Percentiles rank a stretch among this genome's conserved stretches.
phyloP scores from a whole-genome alignment of 1,284 basidiomycete species.

The Anthracocystis panici-leucophaei region DNA sequence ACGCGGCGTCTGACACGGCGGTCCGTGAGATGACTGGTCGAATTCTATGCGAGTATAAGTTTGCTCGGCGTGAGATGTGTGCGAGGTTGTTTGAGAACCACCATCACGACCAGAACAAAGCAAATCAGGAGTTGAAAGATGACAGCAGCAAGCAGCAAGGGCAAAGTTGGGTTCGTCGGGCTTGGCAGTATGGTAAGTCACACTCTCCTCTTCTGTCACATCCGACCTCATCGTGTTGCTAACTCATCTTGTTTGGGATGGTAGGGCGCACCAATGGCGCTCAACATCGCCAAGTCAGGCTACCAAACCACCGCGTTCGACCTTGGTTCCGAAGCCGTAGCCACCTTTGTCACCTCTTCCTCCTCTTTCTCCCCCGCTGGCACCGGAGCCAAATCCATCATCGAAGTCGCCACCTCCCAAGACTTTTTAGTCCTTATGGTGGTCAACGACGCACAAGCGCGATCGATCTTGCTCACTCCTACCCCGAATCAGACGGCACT shows the following conservation, averaged over 20 bases:
- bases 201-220: neutral
- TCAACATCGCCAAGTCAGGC: slow-evolving; percentile 20
- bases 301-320: slow-evolving; percentile 25
- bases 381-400: neutral
- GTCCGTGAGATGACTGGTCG: neutral
- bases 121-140: neutral
- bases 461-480: slow-evolving; percentile 13
- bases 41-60: no score
- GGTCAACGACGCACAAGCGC: slow-evolving; percentile 33
- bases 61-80: no score
- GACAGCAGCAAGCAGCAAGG: neutral
- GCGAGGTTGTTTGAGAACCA: neutral
- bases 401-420: slow-evolving; percentile 11
- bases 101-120: neutral
- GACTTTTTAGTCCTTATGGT: slow-evolving; percentile 33
- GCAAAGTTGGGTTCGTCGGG: slow-evolving; percentile 31
- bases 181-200: slow-evolving; percentile 37
- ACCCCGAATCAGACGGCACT: neutral
- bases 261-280: slow-evolving; percentile 27
- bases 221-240: no score
- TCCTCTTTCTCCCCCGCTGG: neutral
- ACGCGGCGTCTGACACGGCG: neutral
- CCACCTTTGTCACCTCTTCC: slow-evolving; percentile 4
- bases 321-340: slow-evolving; percentile 19
- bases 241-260: no score